phyloP scores from a whole-genome alignment of 257 asterid species.

The Nemophila menziesii region DNA sequence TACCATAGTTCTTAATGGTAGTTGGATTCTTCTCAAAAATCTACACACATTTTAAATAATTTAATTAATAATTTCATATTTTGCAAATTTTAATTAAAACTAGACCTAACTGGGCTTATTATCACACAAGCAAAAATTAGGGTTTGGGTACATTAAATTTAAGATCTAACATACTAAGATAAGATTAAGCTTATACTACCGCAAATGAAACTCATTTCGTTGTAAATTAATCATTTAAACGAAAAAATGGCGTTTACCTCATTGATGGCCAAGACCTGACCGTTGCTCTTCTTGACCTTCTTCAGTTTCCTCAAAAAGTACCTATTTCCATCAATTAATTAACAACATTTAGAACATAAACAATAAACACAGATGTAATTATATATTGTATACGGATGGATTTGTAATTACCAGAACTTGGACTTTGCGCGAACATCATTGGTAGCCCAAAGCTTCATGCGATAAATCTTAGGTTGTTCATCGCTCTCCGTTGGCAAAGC shows the following conservation, averaged over 20 bases:
- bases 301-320: conserved; percentile 80
- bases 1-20: conserved; percentile 72
- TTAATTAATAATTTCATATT: background rate
- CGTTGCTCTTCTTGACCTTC: conserved; percentile 85
- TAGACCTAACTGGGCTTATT: too few relatives aligned
- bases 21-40: conserved; percentile 87
- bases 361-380: background rate
- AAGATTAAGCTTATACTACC: background rate
- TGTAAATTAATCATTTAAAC: background rate
- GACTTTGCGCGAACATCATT: conserved; percentile 92
- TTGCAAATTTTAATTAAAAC: background rate
- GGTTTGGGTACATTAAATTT: too few relatives aligned
- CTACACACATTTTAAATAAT: conserved; percentile 11
- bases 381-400: background rate
- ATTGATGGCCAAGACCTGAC: conserved; percentile 78
- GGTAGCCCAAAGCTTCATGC: conserved; percentile 95
- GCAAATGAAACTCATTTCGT: background rate
- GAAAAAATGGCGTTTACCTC: conserved; percentile 32
- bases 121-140: too few relatives aligned
- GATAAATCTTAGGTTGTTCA: conserved; percentile 75
- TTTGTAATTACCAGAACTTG: conserved; percentile 47
- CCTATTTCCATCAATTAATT: conserved; percentile 25
- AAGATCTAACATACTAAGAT: too few relatives aligned
- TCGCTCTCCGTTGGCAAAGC: conserved; percentile 78
- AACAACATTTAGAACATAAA: background rate